phyloP scores from a whole-genome alignment of 768 basidiomycete species.

The Pleurotus salmoneostramineus region DNA sequence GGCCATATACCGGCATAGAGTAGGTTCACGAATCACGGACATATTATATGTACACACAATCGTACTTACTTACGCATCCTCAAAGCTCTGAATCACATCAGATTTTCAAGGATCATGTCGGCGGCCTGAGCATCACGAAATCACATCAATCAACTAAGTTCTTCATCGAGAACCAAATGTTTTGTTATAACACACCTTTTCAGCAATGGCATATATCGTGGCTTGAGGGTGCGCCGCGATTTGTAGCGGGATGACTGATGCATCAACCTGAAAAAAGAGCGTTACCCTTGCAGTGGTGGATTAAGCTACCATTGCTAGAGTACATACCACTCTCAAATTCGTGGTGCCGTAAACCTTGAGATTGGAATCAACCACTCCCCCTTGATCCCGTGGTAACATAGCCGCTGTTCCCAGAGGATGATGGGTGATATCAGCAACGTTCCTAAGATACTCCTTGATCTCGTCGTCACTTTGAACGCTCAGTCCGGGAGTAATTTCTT shows the following conservation, averaged over 20 bases:
- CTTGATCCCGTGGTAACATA: constrained; percentile 27
- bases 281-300: background rate
- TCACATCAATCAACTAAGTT: background rate
- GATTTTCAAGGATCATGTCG: background rate
- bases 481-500: constrained; percentile 15
- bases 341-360: constrained; percentile 23
- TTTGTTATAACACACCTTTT: constrained; percentile 13
- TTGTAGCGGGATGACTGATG: constrained; percentile 17
- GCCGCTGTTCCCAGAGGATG: constrained; percentile 16
- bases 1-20: no score
- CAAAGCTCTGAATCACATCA: no score
- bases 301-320: constrained; percentile 11
- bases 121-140: background rate
- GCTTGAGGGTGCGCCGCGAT: constrained; percentile 15
- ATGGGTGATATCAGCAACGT: constrained; percentile 10
- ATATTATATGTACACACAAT: no score
- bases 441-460: constrained; percentile 8
- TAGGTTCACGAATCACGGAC: no score
- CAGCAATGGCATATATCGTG: constrained; percentile 18
- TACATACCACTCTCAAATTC: constrained; percentile 11
- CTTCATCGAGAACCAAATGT: background rate
- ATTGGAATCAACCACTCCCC: constrained; percentile 27
- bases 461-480: constrained; percentile 19
- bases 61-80: no score
- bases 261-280: constrained; percentile 12